Conservation (phyloP, 805 yeast genomes). For the Middelhovenomyces tepae region DNA sequence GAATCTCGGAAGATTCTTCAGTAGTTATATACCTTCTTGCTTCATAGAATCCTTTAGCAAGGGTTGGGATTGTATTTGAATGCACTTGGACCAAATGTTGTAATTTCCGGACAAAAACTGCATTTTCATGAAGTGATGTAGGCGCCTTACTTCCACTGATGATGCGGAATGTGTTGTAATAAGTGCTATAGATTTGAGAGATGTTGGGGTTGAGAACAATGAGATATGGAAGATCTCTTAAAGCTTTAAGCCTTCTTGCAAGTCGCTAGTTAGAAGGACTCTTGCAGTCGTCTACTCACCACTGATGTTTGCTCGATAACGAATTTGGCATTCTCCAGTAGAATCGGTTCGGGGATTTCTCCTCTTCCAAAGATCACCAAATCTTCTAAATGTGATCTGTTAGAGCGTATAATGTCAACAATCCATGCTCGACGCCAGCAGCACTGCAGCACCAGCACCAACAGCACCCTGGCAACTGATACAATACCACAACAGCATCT, state of each 20-base stretch:
- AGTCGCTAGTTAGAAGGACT: conserved; percentile 25
- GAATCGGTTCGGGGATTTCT: conserved; percentile 20
- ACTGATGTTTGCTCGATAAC: conserved; percentile 20
- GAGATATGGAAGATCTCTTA: conserved; percentile 72
- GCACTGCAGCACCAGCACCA: too few species aligned
- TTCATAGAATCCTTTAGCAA: conserved; percentile 78
- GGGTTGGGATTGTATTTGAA: conserved; percentile 70
- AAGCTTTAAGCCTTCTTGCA: conserved; percentile 60
- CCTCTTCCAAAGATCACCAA: conserved; percentile 20
- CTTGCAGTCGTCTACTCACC: conserved; percentile 3
- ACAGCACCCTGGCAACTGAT: too few species aligned
- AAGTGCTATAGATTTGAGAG: conserved; percentile 64
- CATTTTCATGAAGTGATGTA: conserved; percentile 45
- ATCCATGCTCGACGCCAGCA: too few species aligned
- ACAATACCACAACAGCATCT: too few species aligned
- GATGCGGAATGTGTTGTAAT: conserved; percentile 57
- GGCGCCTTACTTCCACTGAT: conserved; percentile 37
- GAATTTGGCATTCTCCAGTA: conserved; percentile 26
- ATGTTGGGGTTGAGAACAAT: conserved; percentile 82
- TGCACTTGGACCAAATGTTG: conserved; percentile 61
- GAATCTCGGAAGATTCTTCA: conserved; percentile 47
- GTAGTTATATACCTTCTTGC: conserved; percentile 39
- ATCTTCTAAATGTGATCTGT: conserved; percentile 16
- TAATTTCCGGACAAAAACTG: conserved; percentile 43
- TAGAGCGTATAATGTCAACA: too few species aligned